These are phyloP conservation scores for Nicotiana knightiana DNA, from an alignment of 257 asterid genomes.

Conservation along the genomic window DNA sequence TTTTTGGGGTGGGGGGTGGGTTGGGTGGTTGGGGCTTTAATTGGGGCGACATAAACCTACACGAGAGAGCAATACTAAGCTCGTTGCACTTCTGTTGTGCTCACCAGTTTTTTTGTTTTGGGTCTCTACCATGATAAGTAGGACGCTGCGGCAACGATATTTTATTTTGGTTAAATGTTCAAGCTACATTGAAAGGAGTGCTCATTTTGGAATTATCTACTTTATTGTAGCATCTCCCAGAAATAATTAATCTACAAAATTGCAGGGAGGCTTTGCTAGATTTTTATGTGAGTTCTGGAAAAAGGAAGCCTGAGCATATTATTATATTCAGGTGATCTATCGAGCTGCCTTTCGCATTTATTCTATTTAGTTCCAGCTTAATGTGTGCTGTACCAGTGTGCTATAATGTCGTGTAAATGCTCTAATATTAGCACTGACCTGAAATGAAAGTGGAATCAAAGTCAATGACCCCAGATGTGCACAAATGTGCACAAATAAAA, in stretches of 20 bases:
- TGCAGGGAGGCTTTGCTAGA: conserved; percentile 74
- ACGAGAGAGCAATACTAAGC: neutral
- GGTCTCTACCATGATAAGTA: neutral
- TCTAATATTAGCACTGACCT: neutral
- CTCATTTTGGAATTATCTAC: neutral
- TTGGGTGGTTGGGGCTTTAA: no score
- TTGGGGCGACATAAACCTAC: neutral
- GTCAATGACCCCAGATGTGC: neutral
- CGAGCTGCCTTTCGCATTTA: neutral
- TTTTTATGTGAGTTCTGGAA: conserved; percentile 64
- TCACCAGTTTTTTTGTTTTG: neutral
- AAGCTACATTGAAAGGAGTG: neutral
- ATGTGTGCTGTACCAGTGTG: neutral
- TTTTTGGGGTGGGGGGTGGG: neutral
- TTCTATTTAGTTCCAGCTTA: neutral
- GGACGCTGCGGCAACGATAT: neutral
- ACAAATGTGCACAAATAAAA: neutral
- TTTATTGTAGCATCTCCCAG: neutral
- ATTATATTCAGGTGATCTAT: conserved; percentile 70
- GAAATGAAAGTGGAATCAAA: neutral
- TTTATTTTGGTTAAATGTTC: neutral
- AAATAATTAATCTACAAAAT: neutral
- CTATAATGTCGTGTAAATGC: neutral
- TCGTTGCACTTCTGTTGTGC: neutral
- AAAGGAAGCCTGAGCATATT: conserved; percentile 81